Evolutionary conservation across 1,284 basidiomycete genomes (phyloP).

Genomic region (Ustilago vetiveriae): DNA sequence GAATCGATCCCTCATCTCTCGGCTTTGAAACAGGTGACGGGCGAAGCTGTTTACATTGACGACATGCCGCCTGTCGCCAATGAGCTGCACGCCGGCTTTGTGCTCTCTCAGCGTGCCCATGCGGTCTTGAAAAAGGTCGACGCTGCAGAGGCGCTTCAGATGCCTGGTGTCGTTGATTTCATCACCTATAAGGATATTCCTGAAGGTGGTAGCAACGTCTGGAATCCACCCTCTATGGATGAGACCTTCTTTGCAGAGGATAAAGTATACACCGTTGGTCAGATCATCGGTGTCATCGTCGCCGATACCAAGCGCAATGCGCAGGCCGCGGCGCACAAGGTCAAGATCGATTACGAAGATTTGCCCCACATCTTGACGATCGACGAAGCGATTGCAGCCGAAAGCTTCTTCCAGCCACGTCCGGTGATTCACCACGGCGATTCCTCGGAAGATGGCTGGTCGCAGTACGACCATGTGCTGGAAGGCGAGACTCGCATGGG

Average conservation of each 20-base stretch:
- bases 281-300: slow-evolving; percentile 65
- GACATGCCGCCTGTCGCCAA: slow-evolving; percentile 64
- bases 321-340: slow-evolving; percentile 63
- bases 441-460: slow-evolving; percentile 42
- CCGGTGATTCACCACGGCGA: slow-evolving; percentile 56
- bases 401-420: slow-evolving; percentile 58
- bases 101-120: slow-evolving; percentile 65
- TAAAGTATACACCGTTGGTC: slow-evolving; percentile 64
- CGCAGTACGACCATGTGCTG: slow-evolving; percentile 54
- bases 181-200: slow-evolving; percentile 64
- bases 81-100: slow-evolving; percentile 66
- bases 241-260: slow-evolving; percentile 67
- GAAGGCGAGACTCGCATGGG: slow-evolving; percentile 65
- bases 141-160: slow-evolving; percentile 58
- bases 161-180: slow-evolving; percentile 64
- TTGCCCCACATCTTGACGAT: slow-evolving; percentile 66
- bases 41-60: slow-evolving; percentile 67
- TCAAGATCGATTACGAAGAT: slow-evolving; percentile 67
- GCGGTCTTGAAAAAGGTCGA: slow-evolving; percentile 66
- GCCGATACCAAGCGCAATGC: slow-evolving; percentile 67
- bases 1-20: slow-evolving; percentile 64
- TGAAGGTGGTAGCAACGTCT: slow-evolving; percentile 63
- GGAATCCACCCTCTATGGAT: slow-evolving; percentile 66
- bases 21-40: slow-evolving; percentile 67
- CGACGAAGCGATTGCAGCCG: slow-evolving; percentile 62